Evolutionary conservation across 2,329 filamentous ascomycete species (phyloP).

Genomic region (Sclerotinia trifoliorum): DNA sequence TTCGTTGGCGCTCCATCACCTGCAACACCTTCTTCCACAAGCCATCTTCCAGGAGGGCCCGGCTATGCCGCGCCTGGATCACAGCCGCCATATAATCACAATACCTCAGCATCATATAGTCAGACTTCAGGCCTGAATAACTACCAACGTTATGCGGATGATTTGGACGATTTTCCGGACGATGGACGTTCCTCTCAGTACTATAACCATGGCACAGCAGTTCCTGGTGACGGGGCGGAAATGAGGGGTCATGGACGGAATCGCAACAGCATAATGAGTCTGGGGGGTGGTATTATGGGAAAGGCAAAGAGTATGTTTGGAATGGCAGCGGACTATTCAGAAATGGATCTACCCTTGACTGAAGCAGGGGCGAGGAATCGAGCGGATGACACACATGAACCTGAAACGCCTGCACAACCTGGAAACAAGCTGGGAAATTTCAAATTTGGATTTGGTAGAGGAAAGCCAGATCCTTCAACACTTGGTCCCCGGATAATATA

Average conservation of each 20-base stretch:
- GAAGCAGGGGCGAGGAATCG: constrained; percentile 60
- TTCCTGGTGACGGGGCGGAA: constrained; percentile 56
- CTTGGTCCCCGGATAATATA: constrained; percentile 90
- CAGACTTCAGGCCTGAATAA: constrained; percentile 83
- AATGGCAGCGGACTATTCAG: constrained; percentile 83
- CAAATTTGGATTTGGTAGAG: constrained; percentile 86
- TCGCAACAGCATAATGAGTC: constrained; percentile 81
- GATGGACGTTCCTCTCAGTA: constrained; percentile 68
- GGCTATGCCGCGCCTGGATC: constrained; percentile 30
- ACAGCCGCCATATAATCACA: constrained; percentile 34
- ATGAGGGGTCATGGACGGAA: constrained; percentile 60
- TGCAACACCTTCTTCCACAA: constrained; percentile 48
- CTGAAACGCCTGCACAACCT: constrained; percentile 45
- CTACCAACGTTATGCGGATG: constrained; percentile 87
- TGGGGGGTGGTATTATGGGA: constrained; percentile 85
- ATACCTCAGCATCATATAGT: constrained; percentile 42
- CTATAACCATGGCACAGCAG: constrained; percentile 72
- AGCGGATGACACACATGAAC: constrained; percentile 44
- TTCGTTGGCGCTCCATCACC: constrained; percentile 72
- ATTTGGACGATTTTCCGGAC: constrained; percentile 77
- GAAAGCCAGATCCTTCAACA: constrained; percentile 84
- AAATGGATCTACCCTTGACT: constrained; percentile 96
- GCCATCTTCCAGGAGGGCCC: constrained; percentile 41
- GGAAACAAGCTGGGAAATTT: constrained; percentile 69
- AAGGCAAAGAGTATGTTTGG: constrained; percentile 87